Percentiles rank a stretch among this genome's conserved stretches.
Conservation (phyloP, 176 grass and related monocot genomes). For the Aegilops tauschii region DNA sequence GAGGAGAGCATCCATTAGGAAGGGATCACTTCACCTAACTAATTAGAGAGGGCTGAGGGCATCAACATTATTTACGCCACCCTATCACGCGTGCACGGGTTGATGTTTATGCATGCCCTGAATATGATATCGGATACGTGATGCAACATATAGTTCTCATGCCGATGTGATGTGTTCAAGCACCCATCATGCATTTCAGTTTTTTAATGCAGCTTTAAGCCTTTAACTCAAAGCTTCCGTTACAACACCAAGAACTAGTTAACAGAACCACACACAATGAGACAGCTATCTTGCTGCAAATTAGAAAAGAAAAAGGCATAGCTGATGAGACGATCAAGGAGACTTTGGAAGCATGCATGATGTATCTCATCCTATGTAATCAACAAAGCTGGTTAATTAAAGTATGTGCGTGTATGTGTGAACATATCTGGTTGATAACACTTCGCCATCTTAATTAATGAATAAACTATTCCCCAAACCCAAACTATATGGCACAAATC, state of each 20-base stretch:
- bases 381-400: not conserved
- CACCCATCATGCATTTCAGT: not conserved
- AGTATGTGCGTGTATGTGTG: not conserved
- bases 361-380: conserved; percentile 1
- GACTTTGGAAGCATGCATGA: not conserved
- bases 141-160: not conserved
- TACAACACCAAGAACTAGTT: conserved; percentile 5
- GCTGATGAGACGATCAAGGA: not conserved
- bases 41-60: conserved; percentile 18
- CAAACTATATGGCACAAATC: conserved; percentile 7
- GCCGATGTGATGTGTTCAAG: conserved; percentile 13
- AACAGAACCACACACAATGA: not conserved
- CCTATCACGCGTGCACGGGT: not conserved
- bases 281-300: not conserved
- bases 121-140: not conserved
- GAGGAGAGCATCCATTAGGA: not conserved
- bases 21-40: not conserved
- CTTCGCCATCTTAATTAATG: not conserved
- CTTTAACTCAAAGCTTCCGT: conserved; percentile 9
- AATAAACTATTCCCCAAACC: conserved; percentile 4
- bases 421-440: conserved; percentile 12
- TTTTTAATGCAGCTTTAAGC: conserved; percentile 25
- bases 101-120: conserved; percentile 8
- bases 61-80: not conserved
- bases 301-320: not conserved